phyloP scores from a whole-genome alignment of 176 grass and related monocot species.

The Hordeum marinum region DNA sequence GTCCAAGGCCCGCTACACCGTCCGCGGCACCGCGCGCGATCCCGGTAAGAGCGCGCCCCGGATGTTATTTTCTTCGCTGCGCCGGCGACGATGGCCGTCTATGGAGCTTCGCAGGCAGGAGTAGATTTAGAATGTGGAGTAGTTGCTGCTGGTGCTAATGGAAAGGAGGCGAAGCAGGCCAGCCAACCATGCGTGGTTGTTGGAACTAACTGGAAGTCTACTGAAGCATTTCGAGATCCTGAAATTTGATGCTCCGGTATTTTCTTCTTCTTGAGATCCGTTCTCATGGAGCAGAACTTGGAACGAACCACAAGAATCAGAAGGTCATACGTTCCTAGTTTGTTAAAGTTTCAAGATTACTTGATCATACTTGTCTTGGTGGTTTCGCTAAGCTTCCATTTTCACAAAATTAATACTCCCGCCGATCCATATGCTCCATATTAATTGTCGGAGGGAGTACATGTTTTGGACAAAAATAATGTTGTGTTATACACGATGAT shows the following conservation, averaged over 20 bases:
- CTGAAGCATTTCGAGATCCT: not conserved
- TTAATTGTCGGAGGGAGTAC: too few species aligned
- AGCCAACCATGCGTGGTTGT: not conserved
- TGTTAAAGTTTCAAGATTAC: not conserved
- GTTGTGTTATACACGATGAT: not conserved
- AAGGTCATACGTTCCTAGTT: not conserved
- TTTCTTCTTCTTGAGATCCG: not conserved
- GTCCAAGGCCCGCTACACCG: slow-evolving; percentile 37
- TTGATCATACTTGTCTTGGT: not conserved
- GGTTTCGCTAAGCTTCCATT: not conserved
- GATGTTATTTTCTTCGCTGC: not conserved
- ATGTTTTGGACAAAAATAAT: not conserved
- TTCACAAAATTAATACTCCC: too few species aligned
- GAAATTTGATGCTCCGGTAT: not conserved
- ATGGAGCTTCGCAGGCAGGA: too few species aligned
- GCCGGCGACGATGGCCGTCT: not conserved
- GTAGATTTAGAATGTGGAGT: too few species aligned
- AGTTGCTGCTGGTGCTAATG: not conserved
- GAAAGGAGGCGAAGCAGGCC: not conserved
- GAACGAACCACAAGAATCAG: not conserved
- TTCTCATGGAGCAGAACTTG: not conserved
- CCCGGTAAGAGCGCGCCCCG: slow-evolving; percentile 29
- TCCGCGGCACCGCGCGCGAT: slow-evolving; percentile 75
- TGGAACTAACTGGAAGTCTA: not conserved
- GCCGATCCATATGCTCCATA: too few species aligned